Percentiles rank a stretch among this genome's conserved stretches.
phyloP scores from a whole-genome alignment of 805 yeast species.

The Starmerella floricola region DNA sequence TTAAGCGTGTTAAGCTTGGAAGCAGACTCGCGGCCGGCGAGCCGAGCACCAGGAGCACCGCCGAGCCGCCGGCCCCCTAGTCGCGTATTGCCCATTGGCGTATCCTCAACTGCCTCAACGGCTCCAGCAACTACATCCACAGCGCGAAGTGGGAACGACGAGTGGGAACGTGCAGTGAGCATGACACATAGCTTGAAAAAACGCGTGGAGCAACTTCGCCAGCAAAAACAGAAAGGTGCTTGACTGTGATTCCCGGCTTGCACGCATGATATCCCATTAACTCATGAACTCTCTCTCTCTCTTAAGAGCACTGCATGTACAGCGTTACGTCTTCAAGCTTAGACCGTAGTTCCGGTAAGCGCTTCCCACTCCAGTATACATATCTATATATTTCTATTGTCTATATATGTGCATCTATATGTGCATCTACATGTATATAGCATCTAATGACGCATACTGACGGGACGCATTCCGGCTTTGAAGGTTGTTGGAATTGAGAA shows the following conservation, averaged over 20 bases:
- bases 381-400: no score
- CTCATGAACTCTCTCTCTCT: no score
- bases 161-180: conserved; percentile 16
- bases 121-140: not conserved
- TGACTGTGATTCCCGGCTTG: no score
- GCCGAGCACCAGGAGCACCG: not conserved
- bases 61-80: conserved; percentile 4
- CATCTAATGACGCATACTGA: no score
- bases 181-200: conserved; percentile 14
- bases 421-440: no score
- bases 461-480: not conserved
- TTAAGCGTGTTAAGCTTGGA: conserved; percentile 11
- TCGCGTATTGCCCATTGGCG: conserved; percentile 4
- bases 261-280: no score
- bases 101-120: not conserved
- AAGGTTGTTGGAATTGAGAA: not conserved
- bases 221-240: conserved; percentile 3
- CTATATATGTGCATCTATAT: no score
- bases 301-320: no score
- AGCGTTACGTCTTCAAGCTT: no score
- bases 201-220: conserved; percentile 14
- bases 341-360: no score
- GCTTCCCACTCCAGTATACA: no score
- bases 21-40: conserved; percentile 1
- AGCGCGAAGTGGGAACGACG: conserved; percentile 5